Conservation (phyloP, 441 rosid genomes). For the Bocquillonia castaneifolia region DNA sequence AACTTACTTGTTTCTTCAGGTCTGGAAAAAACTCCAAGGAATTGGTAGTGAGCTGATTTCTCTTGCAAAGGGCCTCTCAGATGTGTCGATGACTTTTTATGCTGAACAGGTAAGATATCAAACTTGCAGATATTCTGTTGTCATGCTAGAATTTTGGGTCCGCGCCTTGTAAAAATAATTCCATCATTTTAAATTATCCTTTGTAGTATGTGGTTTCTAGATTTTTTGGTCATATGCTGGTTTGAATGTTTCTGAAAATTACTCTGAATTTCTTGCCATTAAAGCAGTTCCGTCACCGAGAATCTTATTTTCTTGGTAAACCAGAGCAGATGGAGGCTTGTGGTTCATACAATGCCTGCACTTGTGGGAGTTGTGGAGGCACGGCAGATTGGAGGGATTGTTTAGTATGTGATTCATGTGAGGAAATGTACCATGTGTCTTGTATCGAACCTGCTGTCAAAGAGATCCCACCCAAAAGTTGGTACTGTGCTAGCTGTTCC, state of each 20-base stretch:
- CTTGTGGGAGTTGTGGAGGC: constrained; percentile 60
- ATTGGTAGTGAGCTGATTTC: constrained; percentile 65
- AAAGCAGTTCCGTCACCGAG: constrained; percentile 35
- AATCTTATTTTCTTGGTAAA: constrained; percentile 38
- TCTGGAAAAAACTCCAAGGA: constrained; percentile 63
- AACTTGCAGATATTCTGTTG: constrained; percentile 9
- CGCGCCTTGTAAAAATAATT: not conserved
- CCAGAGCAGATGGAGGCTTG: constrained; percentile 39
- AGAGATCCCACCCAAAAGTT: constrained; percentile 56
- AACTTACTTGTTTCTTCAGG: constrained; percentile 45
- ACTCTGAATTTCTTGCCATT: constrained; percentile 20
- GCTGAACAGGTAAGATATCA: constrained; percentile 49
- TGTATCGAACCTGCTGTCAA: constrained; percentile 71
- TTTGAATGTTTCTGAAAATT: constrained; percentile 9
- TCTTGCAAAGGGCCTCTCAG: constrained; percentile 61
- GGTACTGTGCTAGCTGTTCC: constrained; percentile 73
- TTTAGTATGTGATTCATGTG: constrained; percentile 86
- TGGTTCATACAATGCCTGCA: constrained; percentile 34
- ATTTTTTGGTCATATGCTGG: not conserved
- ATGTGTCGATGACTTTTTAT: constrained; percentile 46
- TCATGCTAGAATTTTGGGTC: not conserved
- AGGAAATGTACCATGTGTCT: constrained; percentile 70
- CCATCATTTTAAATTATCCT: not conserved
- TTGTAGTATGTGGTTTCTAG: not conserved
- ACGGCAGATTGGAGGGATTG: constrained; percentile 57